Conservation (phyloP, 768 basidiomycete species). For the Lactarius vividus region DNA sequence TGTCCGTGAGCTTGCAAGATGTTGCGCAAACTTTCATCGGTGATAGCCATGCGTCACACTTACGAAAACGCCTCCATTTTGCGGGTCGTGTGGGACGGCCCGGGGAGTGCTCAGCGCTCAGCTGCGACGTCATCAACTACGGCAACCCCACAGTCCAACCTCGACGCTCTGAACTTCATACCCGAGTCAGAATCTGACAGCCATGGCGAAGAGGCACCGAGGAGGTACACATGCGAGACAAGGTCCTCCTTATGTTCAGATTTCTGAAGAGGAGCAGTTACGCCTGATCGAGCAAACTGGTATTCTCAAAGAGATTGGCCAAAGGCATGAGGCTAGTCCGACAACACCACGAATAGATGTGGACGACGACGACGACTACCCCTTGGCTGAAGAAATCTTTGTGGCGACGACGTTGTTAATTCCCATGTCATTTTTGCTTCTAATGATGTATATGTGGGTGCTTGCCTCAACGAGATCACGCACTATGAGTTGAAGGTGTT, state of each 20-base stretch:
- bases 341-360: slow-evolving; percentile 6
- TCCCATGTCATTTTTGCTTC: slow-evolving; percentile 68
- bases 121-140: background rate
- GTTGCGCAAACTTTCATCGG: slow-evolving; percentile 36
- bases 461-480: background rate
- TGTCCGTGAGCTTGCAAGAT: slow-evolving; percentile 47
- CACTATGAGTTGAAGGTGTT: background rate
- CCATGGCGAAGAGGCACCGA: slow-evolving; percentile 19
- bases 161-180: background rate
- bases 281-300: slow-evolving; percentile 25
- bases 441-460: slow-evolving; percentile 84
- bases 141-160: background rate
- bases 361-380: slow-evolving; percentile 39
- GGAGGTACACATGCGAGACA: background rate
- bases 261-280: slow-evolving; percentile 26
- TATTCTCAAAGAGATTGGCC: slow-evolving; percentile 42
- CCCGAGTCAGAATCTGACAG: background rate
- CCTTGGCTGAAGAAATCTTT: slow-evolving; percentile 68
- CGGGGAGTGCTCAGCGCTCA: no score
- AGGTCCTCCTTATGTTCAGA: slow-evolving; percentile 6
- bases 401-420: slow-evolving; percentile 62
- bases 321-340: background rate
- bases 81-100: no score
- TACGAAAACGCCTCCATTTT: background rate
- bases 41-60: slow-evolving; percentile 22